phyloP scores from a whole-genome alignment of 192 early-diverging fungal species.

The Physocladia obscura region DNA sequence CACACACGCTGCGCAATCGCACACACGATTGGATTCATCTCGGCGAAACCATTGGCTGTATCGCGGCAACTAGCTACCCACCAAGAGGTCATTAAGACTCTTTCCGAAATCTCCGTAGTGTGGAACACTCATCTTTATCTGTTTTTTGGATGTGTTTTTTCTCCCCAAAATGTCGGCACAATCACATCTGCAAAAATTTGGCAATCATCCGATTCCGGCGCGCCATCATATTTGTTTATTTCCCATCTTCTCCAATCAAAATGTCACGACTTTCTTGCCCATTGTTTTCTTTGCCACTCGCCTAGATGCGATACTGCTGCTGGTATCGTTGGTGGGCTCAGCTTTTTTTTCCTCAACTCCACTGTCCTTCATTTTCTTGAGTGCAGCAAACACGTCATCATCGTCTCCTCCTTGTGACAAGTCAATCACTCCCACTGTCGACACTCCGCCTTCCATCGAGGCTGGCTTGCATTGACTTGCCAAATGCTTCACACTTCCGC shows the following conservation, averaged over 20 bases:
- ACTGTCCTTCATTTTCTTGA: slow-evolving; percentile 51
- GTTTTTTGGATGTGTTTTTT: not conserved
- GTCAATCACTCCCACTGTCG: slow-evolving; percentile 74
- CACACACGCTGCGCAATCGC: too few species aligned
- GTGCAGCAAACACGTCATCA: slow-evolving; percentile 82
- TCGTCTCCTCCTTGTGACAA: slow-evolving; percentile 89
- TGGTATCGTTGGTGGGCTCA: too few species aligned
- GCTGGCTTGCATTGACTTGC: slow-evolving; percentile 77
- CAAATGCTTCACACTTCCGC: slow-evolving; percentile 83
- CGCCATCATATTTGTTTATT: too few species aligned
- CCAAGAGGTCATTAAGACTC: slow-evolving; percentile 87
- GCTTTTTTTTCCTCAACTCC: not conserved
- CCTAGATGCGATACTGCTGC: not conserved
- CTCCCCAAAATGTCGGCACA: too few species aligned
- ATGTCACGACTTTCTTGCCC: slow-evolving; percentile 23
- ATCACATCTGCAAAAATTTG: too few species aligned
- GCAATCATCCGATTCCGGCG: too few species aligned
- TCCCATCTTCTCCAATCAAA: not conserved
- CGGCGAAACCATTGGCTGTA: too few species aligned
- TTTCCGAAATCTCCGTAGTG: slow-evolving; percentile 94
- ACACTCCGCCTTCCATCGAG: slow-evolving; percentile 51
- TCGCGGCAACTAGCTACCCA: too few species aligned
- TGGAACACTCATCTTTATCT: slow-evolving; percentile 61
- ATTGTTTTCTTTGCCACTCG: slow-evolving; percentile 2
- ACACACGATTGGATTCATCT: too few species aligned